Percentiles rank a stretch among this genome's conserved stretches.
Evolutionary conservation across 2,329 filamentous ascomycete genomes (phyloP).

Genomic region (Daldinia eschscholtzii): DNA sequence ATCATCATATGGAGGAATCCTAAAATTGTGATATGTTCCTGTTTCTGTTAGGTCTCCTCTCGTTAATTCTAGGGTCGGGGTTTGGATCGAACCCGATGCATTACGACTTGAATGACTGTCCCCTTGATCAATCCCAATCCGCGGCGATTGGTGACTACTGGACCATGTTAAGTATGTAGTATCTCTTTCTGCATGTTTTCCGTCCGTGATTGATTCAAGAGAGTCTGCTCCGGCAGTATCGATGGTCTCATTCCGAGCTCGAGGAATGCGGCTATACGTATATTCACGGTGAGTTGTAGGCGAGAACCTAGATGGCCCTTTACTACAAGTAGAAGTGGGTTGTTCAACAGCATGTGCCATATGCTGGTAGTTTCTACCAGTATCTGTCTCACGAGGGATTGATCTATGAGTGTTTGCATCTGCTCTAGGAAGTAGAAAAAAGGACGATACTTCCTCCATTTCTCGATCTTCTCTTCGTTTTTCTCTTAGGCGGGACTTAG

Average conservation of each 20-base stretch:
- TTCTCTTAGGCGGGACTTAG: slow-evolving; percentile 42
- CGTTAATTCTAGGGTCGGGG: slow-evolving; percentile 43
- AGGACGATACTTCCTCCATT: slow-evolving; percentile 54
- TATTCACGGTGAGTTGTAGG: not conserved
- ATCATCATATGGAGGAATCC: slow-evolving; percentile 41
- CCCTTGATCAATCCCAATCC: not conserved
- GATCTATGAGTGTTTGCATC: slow-evolving; percentile 23
- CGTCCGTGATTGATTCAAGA: slow-evolving; percentile 11
- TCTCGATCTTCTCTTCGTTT: slow-evolving; percentile 52
- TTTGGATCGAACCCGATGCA: slow-evolving; percentile 27
- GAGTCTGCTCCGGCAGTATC: not conserved
- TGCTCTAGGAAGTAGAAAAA: slow-evolving; percentile 50
- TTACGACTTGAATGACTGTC: slow-evolving; percentile 8
- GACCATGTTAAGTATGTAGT: slow-evolving; percentile 50
- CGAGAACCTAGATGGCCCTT: not conserved
- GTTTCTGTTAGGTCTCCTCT: slow-evolving; percentile 44
- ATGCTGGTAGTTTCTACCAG: slow-evolving; percentile 11
- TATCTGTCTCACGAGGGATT: slow-evolving; percentile 14
- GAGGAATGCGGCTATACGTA: slow-evolving; percentile 1
- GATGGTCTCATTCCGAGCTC: slow-evolving; percentile 1
- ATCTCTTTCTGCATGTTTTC: slow-evolving; percentile 34
- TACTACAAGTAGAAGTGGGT: not conserved
- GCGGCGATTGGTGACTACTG: slow-evolving; percentile 43
- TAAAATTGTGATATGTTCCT: slow-evolving; percentile 45
- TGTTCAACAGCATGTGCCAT: slow-evolving; percentile 18